A percentile compares a stretch with the other conserved stretches of the same genome.
Conservation (phyloP, 805 yeast species). For the Kuraishia molischiana region DNA sequence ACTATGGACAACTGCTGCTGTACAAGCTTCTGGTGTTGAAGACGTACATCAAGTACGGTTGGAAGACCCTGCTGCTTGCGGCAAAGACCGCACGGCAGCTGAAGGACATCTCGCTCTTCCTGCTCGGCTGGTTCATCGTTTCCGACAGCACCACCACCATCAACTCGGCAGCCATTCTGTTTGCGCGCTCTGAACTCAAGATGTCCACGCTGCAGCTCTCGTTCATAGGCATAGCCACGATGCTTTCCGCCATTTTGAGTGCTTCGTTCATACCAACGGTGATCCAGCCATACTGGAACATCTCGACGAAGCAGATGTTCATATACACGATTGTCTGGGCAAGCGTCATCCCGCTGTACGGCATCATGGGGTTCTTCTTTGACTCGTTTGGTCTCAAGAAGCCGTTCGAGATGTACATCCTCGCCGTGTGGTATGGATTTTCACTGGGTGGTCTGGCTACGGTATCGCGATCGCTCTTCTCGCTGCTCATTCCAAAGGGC, state of each 20-base stretch:
- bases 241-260: slow-evolving; percentile 59
- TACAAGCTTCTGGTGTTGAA: slow-evolving; percentile 8
- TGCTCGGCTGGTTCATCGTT: slow-evolving; percentile 67
- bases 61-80: slow-evolving; percentile 47
- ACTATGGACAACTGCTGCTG: slow-evolving; percentile 3
- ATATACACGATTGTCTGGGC: slow-evolving; percentile 50
- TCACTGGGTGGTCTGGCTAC: slow-evolving; percentile 69
- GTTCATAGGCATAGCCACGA: slow-evolving; percentile 53
- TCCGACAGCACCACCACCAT: slow-evolving; percentile 73
- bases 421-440: slow-evolving; percentile 70
- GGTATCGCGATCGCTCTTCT: slow-evolving; percentile 56
- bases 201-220: slow-evolving; percentile 65
- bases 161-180: slow-evolving; percentile 68
- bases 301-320: slow-evolving; percentile 38
- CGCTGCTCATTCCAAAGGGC: slow-evolving; percentile 64
- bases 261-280: slow-evolving; percentile 46
- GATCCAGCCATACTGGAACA: slow-evolving; percentile 24
- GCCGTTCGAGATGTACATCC: slow-evolving; percentile 55
- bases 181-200: slow-evolving; percentile 59
- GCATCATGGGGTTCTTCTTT: slow-evolving; percentile 55
- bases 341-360: slow-evolving; percentile 61
- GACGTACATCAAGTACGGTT: slow-evolving; percentile 45
- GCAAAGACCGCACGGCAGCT: slow-evolving; percentile 49
- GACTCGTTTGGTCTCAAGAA: slow-evolving; percentile 46
- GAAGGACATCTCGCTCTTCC: slow-evolving; percentile 55